phyloP scores from a whole-genome alignment of 306 rosid species.

The Fagus crenata region DNA sequence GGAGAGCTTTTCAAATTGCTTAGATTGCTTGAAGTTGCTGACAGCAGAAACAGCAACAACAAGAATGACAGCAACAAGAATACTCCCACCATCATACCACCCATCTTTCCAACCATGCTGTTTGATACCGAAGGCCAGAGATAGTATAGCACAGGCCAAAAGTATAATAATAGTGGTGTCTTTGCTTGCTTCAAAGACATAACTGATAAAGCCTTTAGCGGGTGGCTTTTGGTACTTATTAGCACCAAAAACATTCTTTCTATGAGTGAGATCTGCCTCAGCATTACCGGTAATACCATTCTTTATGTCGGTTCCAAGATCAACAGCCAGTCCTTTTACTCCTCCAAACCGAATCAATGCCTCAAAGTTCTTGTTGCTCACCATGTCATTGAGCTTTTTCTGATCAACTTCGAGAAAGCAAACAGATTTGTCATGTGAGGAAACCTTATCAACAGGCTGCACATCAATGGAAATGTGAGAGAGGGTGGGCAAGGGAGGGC shows the following conservation, averaged over 20 bases:
- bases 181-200: constrained; percentile 20
- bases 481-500: constrained; percentile 16
- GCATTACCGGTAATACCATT: neutral
- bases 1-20: constrained; percentile 29
- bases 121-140: constrained; percentile 28
- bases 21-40: constrained; percentile 31
- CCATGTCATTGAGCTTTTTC: constrained; percentile 6
- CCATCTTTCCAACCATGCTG: constrained; percentile 28
- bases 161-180: constrained; percentile 18
- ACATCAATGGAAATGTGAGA: constrained; percentile 14
- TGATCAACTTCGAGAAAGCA: neutral
- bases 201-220: constrained; percentile 9
- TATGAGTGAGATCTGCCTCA: constrained; percentile 1
- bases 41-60: constrained; percentile 20
- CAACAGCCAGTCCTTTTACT: neutral
- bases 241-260: constrained; percentile 1
- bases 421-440: neutral
- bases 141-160: constrained; percentile 18
- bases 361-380: constrained; percentile 16
- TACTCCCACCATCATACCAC: constrained; percentile 35
- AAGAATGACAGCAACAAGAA: constrained; percentile 14
- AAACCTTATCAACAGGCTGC: neutral
- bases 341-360: constrained; percentile 22
- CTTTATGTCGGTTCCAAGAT: neutral
- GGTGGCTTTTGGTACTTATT: constrained; percentile 13